phyloP scores from a whole-genome alignment of 2,329 filamentous ascomycete species.

The Botrytis deweyae region DNA sequence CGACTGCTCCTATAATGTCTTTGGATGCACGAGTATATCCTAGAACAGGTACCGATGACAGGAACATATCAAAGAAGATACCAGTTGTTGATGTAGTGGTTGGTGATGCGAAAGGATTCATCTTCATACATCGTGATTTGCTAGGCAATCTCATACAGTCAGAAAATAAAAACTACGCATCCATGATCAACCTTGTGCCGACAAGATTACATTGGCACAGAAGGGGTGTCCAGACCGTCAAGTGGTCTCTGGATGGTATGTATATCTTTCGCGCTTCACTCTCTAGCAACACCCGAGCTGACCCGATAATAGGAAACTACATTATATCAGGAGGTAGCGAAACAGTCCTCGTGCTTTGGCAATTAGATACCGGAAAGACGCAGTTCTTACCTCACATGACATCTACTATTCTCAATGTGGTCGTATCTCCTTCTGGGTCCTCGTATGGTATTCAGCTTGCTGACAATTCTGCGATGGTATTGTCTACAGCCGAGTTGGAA shows the following conservation, averaged over 20 bases:
- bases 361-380: constrained; percentile 79
- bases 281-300: background rate
- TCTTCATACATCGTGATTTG: constrained; percentile 80
- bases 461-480: constrained; percentile 87
- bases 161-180: constrained; percentile 39
- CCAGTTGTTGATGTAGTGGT: constrained; percentile 69
- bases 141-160: constrained; percentile 51
- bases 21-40: constrained; percentile 58
- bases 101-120: constrained; percentile 72
- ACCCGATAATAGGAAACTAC: constrained; percentile 71
- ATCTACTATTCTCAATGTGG: constrained; percentile 79
- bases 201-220: constrained; percentile 90
- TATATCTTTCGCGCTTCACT: constrained; percentile 18
- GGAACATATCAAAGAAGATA: constrained; percentile 38
- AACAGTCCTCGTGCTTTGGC: constrained; percentile 87
- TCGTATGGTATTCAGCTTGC: constrained; percentile 83
- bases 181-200: constrained; percentile 44
- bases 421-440: constrained; percentile 74
- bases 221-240: constrained; percentile 75
- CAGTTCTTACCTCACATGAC: constrained; percentile 89
- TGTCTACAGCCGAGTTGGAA: constrained; percentile 86
- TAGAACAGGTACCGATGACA: constrained; percentile 28
- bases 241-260: constrained; percentile 89
- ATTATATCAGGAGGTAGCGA: constrained; percentile 90
- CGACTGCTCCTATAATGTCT: constrained; percentile 63